Percentiles rank a stretch among this genome's conserved stretches.
phyloP scores from a whole-genome alignment of 257 asterid genomes.

The Penstemon barbatus region DNA sequence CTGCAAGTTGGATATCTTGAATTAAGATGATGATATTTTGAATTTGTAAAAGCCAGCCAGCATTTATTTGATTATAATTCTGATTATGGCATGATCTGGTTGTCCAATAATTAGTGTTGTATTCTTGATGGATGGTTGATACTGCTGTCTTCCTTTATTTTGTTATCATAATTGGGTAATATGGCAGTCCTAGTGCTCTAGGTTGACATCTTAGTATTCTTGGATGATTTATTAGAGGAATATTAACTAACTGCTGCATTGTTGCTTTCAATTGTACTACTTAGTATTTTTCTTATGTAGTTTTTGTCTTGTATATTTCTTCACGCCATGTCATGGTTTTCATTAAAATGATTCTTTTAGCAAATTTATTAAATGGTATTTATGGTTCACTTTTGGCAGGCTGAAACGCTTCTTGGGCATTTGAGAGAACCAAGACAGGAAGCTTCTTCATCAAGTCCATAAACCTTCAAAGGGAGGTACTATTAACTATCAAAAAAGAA shows the following conservation, averaged over 20 bases:
- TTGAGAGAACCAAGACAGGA: slow-evolving; percentile 94
- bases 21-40: not conserved
- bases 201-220: not conserved
- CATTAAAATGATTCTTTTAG: slow-evolving; percentile 12
- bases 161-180: slow-evolving; percentile 21
- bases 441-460: slow-evolving; percentile 72
- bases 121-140: slow-evolving; percentile 31
- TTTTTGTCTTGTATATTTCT: slow-evolving; percentile 16
- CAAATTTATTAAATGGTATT: slow-evolving; percentile 20
- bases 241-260: slow-evolving; percentile 27
- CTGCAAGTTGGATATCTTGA: too few species aligned
- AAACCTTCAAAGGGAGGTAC: slow-evolving; percentile 22
- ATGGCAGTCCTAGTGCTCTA: slow-evolving; percentile 16
- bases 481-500: not conserved
- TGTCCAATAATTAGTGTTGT: slow-evolving; percentile 23
- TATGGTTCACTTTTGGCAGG: slow-evolving; percentile 52
- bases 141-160: slow-evolving; percentile 26
- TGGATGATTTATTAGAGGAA: slow-evolving; percentile 19
- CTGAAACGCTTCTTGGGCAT: slow-evolving; percentile 83
- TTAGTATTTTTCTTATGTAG: slow-evolving; percentile 2
- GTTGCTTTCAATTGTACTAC: slow-evolving; percentile 28
- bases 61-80: slow-evolving; percentile 12
- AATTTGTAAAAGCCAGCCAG: slow-evolving; percentile 11
- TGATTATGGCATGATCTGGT: slow-evolving; percentile 21
- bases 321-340: not conserved